Base-by-base conservation (phyloP, 768 basidiomycete species). In the Mycena pura region DNA sequence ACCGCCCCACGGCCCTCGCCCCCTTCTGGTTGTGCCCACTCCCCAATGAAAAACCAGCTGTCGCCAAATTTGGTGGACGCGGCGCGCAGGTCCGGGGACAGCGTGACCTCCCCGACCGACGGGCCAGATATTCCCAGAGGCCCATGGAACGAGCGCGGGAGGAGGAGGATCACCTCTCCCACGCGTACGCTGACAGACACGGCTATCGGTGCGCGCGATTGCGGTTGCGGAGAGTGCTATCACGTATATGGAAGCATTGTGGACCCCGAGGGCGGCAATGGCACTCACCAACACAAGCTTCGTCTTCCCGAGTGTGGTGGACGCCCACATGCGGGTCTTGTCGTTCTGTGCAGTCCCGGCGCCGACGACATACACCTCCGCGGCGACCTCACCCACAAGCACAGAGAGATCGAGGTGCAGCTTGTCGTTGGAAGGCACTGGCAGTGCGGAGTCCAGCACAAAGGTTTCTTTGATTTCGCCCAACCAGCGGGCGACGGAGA, bases 101-200 rank as follows among this genome's bases (percentile, higher is more conserved):
- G 34, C 7, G 27, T 22, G 19, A 53, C 46, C 19, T 66, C 64
- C 9, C 64, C 60, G 19, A 62, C n/a, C n/a, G n/a, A 48, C 4
- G 25, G 34, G 8, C 21, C 39, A 6, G 43, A 58, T n/a, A 62
- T 41, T 31, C 29, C 32, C 36, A 65, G 31, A 1, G 55, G 55
- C 21, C 64, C 64, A 19, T 60, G 64, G 51, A 65, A 65, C 14
- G 64, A 65, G 15, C 64, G 60, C 31, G 64, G 64, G 2, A 66
- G 36, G 5, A 48, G 24, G 7, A 66, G 28, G 15, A 2, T 58
- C 14, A 44, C 40, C 19, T 55, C 56, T 11, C 60, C 64, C 34
- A 66, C 5, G n/a, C 53, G 54, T 8, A 52, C 38, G 22, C 43
- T 44, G 10, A 56, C 43, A 36, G 14, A 39, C 7, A 66, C 41